Evolutionary conservation across 345 rosid species (phyloP), one percentile per base, ranked within the genome.

Genomic region (Citrus australasica): DNA sequence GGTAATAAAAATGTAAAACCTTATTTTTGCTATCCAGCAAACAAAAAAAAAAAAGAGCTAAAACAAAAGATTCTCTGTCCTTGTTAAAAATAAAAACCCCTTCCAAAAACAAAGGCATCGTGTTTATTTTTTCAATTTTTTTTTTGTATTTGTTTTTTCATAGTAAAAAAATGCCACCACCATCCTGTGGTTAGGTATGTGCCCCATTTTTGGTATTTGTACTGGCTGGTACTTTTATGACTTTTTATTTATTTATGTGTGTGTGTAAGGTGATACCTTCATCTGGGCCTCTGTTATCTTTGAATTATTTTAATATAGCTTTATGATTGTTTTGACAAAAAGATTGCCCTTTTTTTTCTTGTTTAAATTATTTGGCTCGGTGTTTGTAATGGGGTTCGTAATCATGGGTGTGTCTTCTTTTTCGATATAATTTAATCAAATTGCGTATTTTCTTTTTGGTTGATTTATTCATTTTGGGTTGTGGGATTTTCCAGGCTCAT

Each of bases 401-500:
- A 82, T 77, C 76, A 72, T 81, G 79, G 74, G 10, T 30, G 61
- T 84, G 76, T 76, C 56, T 73, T 78, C 63, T 42, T 71, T 78
- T 76, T 40, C 35, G 72, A 71, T 55, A 60, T 73, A 74, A 73
- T 74, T 53, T 73, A 72, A 62, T 33, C 9, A 37, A 32, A 4
- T 64, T 22, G 62, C 19, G 38, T 2, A 37, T 37, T 19, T 33
- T n/a, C 69, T 1, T 37, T 35, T 65, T 60, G 8, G 42, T 69
- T 70, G 63, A 75, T 62, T 81, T 82, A 78, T 82, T 81, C 78
- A 80, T 69, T 69, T 80, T 80, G 85, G 85, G 30, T 24, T 77
- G 74, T 82, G 82, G 86, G 83, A 72, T 80, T 83, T 88, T 87
- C 80, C 86, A 81, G 91, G 90, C 77, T 82, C 79, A 81, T 80